A percentile compares a stretch with the other conserved stretches of the same genome.
These are phyloP conservation scores for Chamaenerion angustifolium DNA, from an alignment of 345 rosid species.

Conservation along the genomic window DNA sequence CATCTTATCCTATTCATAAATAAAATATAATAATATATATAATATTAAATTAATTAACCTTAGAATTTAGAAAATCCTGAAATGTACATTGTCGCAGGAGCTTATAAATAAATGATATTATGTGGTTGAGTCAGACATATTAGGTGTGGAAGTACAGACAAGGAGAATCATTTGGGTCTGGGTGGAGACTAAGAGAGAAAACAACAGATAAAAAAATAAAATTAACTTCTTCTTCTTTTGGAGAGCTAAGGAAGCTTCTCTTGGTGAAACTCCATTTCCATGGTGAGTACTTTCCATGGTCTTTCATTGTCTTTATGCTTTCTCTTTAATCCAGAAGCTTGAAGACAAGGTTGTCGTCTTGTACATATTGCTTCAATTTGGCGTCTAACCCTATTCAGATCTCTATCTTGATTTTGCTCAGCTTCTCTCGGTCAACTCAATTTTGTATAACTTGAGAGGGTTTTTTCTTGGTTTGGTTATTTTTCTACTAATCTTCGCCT, in stretches of 20 bases:
- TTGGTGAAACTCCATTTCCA: neutral
- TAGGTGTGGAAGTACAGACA: neutral
- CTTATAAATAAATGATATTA: neutral
- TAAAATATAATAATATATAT: too few species aligned
- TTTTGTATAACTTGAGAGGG: too few species aligned
- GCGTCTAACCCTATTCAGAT: conserved; percentile 1
- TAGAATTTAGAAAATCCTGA: too few species aligned
- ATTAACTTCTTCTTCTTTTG: neutral
- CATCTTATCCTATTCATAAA: too few species aligned
- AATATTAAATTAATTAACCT: too few species aligned
- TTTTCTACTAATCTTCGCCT: too few species aligned
- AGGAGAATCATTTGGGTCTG: neutral
- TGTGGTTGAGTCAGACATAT: neutral
- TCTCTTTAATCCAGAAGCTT: neutral
- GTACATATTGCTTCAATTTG: neutral
- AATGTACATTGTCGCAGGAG: too few species aligned
- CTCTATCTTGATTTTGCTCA: conserved; percentile 2
- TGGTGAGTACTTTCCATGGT: neutral
- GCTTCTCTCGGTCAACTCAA: neutral
- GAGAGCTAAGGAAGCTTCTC: neutral
- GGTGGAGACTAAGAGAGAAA: neutral
- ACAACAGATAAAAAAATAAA: neutral
- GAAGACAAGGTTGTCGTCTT: neutral
- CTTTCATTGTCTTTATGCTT: neutral
- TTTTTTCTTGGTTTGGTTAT: too few species aligned